These are phyloP conservation scores for Posidonia australis DNA, from an alignment of 106 monocot species.

Conservation along the genomic window DNA sequence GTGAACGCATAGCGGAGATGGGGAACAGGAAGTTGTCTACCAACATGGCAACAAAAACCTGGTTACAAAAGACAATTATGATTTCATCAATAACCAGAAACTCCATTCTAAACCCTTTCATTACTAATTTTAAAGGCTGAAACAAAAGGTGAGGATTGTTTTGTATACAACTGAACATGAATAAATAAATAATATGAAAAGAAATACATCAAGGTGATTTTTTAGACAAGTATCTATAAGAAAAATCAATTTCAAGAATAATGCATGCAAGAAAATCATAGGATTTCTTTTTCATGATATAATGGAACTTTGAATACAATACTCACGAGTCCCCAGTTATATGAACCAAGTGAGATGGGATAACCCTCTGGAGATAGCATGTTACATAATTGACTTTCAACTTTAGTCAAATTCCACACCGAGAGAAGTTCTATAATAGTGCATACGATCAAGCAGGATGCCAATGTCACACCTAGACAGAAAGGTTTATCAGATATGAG, in stretches of 20 bases:
- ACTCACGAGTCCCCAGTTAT: conserved; percentile 94
- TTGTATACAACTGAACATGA: neutral
- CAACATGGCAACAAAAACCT: conserved; percentile 87
- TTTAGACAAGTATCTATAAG: neutral
- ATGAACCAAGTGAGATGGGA: conserved; percentile 63
- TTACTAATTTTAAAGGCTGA: neutral
- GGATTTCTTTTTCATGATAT: neutral
- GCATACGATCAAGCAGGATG: conserved; percentile 43
- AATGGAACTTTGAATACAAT: neutral
- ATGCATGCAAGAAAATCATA: neutral
- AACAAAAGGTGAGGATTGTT: neutral
- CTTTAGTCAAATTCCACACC: conserved; percentile 99
- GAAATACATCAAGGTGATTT: neutral
- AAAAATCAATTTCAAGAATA: neutral
- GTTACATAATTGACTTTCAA: conserved; percentile 82
- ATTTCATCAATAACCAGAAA: neutral
- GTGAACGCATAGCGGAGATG: conserved; percentile 70
- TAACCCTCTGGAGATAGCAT: conserved; percentile 86
- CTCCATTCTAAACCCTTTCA: neutral
- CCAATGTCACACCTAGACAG: conserved; percentile 47
- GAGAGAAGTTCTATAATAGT: conserved; percentile 81
- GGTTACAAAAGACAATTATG: conserved; percentile 7
- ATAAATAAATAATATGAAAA: neutral
- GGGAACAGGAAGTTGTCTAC: conserved; percentile 96
- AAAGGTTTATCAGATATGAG: neutral